Base-by-base conservation (phyloP, 2,329 filamentous ascomycete genomes). In the Aspergillus pseudoterreus region DNA sequence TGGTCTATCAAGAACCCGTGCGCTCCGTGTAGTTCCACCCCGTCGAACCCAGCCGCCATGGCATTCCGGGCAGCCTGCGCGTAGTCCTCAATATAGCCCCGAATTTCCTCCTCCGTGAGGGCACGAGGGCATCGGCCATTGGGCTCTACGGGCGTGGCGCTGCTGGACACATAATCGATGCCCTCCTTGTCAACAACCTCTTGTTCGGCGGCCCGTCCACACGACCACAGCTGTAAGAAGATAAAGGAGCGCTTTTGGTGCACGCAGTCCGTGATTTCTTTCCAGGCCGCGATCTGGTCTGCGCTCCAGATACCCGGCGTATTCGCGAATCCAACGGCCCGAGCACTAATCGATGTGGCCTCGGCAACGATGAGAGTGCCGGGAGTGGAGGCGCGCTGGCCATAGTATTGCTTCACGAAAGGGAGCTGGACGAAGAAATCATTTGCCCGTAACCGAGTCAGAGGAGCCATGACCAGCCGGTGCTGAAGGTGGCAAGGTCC, bases 191-290 rank as follows among this genome's bases (percentile, higher is more conserved):
- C 45, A 11, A 65, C 57, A 4, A 71, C 60, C 1, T 65, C 54
- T 0, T 69, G 63, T 52, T 73, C 66, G 0, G 79, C 80, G 3
- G 77, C 75, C 3, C 85, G 78, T 4, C 86, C 84, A 5, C 82
- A 71, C 0, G 77, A 78, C 76, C 82, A 87, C 0, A 88, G 72
- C 62, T 88, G 86, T 2, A 77, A 65, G 68, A 76, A 86, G 47
- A 87, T 82, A 62, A 75, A 82, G 15, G 75, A 78, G 4, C 80
- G 80, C 59, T 84, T 84, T 19, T 73, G 73, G 63, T 89, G 86
- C 0, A 88, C 82, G 1, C 79, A 80, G 22, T 82, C 77, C 2
- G 80, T 83, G 39, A 88, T 71, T 12, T 75, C 69, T 55, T 78
- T 81, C 85, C 85, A 88, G 0, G 73, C 79, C 1, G 73, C 74